These are phyloP conservation scores for Syzygium aqueum DNA, from an alignment of 345 rosid genomes.

Conservation along the genomic window DNA sequence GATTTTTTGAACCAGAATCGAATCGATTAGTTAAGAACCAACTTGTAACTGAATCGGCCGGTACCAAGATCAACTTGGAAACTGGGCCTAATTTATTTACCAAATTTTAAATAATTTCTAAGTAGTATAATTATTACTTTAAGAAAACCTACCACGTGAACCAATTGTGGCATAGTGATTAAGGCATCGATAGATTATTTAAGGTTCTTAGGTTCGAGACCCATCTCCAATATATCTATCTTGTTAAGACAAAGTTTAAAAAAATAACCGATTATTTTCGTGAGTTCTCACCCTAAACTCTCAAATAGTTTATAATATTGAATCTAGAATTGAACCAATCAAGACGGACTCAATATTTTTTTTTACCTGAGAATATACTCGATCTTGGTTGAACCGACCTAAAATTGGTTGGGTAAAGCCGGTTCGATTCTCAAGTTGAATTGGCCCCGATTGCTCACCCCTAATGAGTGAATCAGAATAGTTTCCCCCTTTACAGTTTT, in stretches of 20 bases:
- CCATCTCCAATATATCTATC: neutral
- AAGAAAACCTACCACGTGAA: neutral
- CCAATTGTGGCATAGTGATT: neutral
- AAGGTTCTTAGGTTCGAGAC: neutral
- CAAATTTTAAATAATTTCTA: neutral
- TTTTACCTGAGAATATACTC: neutral
- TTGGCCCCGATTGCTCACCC: accelerated
- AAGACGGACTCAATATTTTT: neutral
- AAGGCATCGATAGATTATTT: neutral
- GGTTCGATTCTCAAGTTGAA: accelerated
- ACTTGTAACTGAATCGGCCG: accelerated
- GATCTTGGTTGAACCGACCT: accelerated
- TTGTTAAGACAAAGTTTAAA: neutral
- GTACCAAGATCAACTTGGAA: accelerated
- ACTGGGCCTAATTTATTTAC: accelerated
- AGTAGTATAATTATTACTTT: neutral
- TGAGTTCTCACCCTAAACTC: neutral
- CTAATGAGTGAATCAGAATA: accelerated
- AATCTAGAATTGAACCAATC: neutral
- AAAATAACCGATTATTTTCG: accelerated
- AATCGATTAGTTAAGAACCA: neutral
- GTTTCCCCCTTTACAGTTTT: accelerated
- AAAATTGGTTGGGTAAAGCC: accelerated
- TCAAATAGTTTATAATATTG: neutral
- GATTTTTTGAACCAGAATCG: neutral